phyloP scores from a whole-genome alignment of 495 filamentous ascomycete genomes.

The Glarea lozoyensis region DNA sequence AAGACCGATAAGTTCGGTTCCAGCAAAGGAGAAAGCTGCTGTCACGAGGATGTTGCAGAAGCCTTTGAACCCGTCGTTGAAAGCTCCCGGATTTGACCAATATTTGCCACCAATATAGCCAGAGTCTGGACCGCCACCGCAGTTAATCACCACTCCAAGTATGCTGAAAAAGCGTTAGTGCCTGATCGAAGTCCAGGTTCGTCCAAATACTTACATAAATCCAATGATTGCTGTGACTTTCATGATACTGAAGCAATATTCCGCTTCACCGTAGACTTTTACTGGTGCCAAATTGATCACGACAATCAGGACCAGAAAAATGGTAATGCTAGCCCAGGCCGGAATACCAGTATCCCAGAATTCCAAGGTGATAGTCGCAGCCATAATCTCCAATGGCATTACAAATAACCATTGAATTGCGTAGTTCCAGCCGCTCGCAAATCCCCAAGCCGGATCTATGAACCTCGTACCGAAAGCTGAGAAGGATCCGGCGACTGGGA shows the following conservation, averaged over 20 bases:
- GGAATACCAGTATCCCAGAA: conserved; percentile 63
- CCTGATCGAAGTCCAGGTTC: neutral
- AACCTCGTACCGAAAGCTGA: conserved; percentile 90
- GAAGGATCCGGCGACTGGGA: conserved; percentile 84
- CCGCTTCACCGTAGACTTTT: conserved; percentile 81
- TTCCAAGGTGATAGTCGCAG: conserved; percentile 77
- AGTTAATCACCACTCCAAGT: conserved; percentile 70
- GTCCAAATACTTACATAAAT: conserved; percentile 47
- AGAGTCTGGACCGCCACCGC: conserved; percentile 60
- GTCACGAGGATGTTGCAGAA: conserved; percentile 90
- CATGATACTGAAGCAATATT: conserved; percentile 79
- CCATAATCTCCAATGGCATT: conserved; percentile 82
- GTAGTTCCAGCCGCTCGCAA: conserved; percentile 95
- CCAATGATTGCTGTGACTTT: conserved; percentile 84
- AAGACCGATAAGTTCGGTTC: conserved; percentile 85
- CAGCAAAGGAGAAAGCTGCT: conserved; percentile 85
- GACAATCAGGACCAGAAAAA: conserved; percentile 69
- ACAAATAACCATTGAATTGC: conserved; percentile 67
- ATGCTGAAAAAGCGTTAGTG: conserved; percentile 36
- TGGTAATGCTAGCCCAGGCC: conserved; percentile 42
- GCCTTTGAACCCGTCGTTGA: conserved; percentile 92
- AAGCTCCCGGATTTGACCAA: conserved; percentile 55
- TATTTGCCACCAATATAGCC: conserved; percentile 39
- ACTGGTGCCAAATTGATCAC: conserved; percentile 80
- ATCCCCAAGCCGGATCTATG: conserved; percentile 91